Base-by-base conservation (phyloP, 2,329 filamentous ascomycete genomes). In the Parastagonospora avenae region DNA sequence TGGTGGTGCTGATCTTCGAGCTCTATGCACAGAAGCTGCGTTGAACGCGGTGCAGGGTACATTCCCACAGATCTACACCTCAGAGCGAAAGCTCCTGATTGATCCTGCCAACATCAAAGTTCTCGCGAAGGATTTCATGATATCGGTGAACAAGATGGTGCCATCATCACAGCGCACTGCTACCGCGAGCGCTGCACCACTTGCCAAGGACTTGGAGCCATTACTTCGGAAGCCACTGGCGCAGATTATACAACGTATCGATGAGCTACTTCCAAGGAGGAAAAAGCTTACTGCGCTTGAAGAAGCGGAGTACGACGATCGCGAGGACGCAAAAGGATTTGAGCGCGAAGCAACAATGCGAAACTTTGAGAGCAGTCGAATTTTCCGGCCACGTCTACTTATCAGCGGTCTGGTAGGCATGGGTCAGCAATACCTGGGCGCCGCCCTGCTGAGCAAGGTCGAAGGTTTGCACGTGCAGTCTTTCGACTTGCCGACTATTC, bases 1-100 rank as follows among this genome's bases (percentile, higher is more conserved):
- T 63, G 94, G 93, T 55, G 94, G 94, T 82, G 94, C 94, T 27
- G 94, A 99, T 76, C 78, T 99, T 57, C 87, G 94, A 55, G 93
- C 94, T 10, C 82, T 99, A 29, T 97, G 92, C 74, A 99, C 94
- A 0, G 94, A 99, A 78, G 93, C 94, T 31, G 91, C 94, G 2
- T 80, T 99, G 51, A 99, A 99, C 72, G 89, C 94, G 2, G 94
- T 99, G 19, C 94, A 99, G 74, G 84, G 94, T 63, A 93, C 90
- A 3, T 99, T 95, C 68, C 94, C 94, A 12, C 94, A 99, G 67
- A 97, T 99, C 55, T 99, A 99, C 77, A 85, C 85, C 19, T 93
- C 92, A 0, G 87, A 90, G 59, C 87, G 95, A 71, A 97, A 97
- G 76, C 84, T 97, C 29, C 77, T 95, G 37, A 94, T 99, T 50